Evolutionary conservation across 495 filamentous ascomycete species (phyloP).

Genomic region (Neurospora cerealis): DNA sequence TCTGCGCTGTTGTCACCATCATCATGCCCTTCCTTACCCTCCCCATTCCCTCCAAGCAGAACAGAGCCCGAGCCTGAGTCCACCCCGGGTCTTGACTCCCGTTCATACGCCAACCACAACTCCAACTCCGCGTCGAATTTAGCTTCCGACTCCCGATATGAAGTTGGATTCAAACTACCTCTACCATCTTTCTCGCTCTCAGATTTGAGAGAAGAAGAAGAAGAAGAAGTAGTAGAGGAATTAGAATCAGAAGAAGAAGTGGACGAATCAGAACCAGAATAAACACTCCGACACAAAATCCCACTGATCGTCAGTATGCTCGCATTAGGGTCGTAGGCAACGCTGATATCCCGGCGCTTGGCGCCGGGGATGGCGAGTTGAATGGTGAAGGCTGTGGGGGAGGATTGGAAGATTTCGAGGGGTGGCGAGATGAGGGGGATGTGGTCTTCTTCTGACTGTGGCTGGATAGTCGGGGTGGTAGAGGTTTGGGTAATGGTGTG

Average conservation of each 20-base stretch:
- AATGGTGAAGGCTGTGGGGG: slow-evolving; percentile 46
- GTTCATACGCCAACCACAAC: background rate
- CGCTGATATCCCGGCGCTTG: slow-evolving; percentile 64
- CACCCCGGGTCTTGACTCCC: background rate
- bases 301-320: slow-evolving; percentile 55
- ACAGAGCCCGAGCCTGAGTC: background rate
- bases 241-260: background rate
- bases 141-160: background rate
- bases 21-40: background rate
- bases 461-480: background rate
- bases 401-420: slow-evolving; percentile 62
- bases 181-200: background rate
- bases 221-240: background rate
- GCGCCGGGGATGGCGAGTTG: slow-evolving; percentile 69
- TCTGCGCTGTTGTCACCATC: too few species aligned
- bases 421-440: slow-evolving; percentile 44
- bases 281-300: slow-evolving; percentile 45
- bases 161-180: background rate
- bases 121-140: background rate
- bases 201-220: background rate
- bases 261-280: background rate
- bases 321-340: slow-evolving; percentile 64
- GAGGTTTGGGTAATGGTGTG: background rate
- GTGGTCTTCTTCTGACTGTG: background rate
- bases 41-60: background rate